Percentiles rank a stretch among this genome's conserved stretches.
Evolutionary conservation across 2,329 filamentous ascomycete genomes (phyloP).

Genomic region (Purpureocillium takamizusanense): DNA sequence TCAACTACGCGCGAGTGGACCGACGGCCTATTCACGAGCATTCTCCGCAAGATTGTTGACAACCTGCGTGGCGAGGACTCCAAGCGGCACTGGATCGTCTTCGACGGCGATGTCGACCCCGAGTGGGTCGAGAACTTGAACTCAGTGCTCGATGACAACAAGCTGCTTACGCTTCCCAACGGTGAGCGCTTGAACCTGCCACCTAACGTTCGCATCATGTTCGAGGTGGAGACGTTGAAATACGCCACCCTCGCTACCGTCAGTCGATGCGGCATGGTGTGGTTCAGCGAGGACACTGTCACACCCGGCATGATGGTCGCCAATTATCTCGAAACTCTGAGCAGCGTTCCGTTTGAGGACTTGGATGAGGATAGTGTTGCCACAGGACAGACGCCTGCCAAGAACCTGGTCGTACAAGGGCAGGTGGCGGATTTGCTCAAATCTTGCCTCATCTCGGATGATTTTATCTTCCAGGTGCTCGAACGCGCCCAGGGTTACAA

Average conservation of each 20-base stretch:
- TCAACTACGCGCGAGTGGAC: slow-evolving; percentile 98
- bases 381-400: slow-evolving; percentile 65
- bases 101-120: slow-evolving; percentile 96
- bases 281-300: slow-evolving; percentile 98
- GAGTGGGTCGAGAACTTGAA: slow-evolving; percentile 99
- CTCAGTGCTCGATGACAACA: slow-evolving; percentile 98
- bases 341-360: slow-evolving; percentile 82
- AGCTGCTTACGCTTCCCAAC: slow-evolving; percentile 90
- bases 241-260: slow-evolving; percentile 98
- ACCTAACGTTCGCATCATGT: slow-evolving; percentile 96
- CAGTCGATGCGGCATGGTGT: slow-evolving; percentile 99
- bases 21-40: slow-evolving; percentile 95
- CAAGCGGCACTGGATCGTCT: slow-evolving; percentile 98
- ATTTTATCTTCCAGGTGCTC: slow-evolving; percentile 72
- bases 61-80: slow-evolving; percentile 94
- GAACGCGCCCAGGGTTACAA: slow-evolving; percentile 69
- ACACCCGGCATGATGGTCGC: slow-evolving; percentile 85
- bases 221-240: slow-evolving; percentile 95
- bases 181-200: slow-evolving; percentile 95
- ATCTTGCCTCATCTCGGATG: slow-evolving; percentile 64
- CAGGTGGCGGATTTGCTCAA: slow-evolving; percentile 74
- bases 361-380: slow-evolving; percentile 84
- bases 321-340: slow-evolving; percentile 80
- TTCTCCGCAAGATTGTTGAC: slow-evolving; percentile 95
- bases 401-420: slow-evolving; percentile 69